Base-by-base conservation (phyloP, 805 yeast species). In the Saccharomycopsis olivae region DNA sequence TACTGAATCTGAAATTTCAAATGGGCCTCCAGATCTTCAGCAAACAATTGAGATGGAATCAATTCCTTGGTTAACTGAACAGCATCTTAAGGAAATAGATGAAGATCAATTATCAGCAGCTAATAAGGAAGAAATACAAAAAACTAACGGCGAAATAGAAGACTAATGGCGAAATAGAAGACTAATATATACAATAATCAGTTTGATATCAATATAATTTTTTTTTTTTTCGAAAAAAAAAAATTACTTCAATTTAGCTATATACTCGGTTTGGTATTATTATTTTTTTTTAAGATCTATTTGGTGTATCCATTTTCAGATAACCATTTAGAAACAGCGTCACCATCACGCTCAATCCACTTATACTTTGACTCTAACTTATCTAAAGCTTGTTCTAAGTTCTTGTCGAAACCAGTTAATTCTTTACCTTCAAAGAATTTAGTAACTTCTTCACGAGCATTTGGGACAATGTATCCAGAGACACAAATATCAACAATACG, bases 381-480 rank as follows among this genome's bases (percentile, higher is more conserved):
- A 56, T 78, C 86, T 51, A 77, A 60, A n/a, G 78, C 57, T 61
- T 73, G 82, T 5, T 78, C 78, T 56, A 78, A 67, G 43, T 72
- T 66, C 59, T 75, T 75, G 56, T 76, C 76, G 54, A 64, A 78
- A 29, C 84, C 82, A 51, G 71, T 73, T 41, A 80, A 73, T 45
- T 73, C 65, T 57, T 68, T 76, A 17, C 44, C 54, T n/a, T 53
- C 57, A 51, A 75, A 75, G 66, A 77, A 71, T 25, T 56, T 53
- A 46, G 65, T 61, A 43, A 78, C 69, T 42, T 67, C 69, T 17
- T 65, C 63, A 49, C 67, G 66, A 47, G 75, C 74, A 25, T 65
- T 71, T 28, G 59, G 57, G 39, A 72, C 70, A 21, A 86, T 69
- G 60, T 75, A 78, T 1, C 80, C 75, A 18, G 75, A 60, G 29